Conservation (phyloP, 257 asterid genomes). For the Fraxinus quadrangulata region DNA sequence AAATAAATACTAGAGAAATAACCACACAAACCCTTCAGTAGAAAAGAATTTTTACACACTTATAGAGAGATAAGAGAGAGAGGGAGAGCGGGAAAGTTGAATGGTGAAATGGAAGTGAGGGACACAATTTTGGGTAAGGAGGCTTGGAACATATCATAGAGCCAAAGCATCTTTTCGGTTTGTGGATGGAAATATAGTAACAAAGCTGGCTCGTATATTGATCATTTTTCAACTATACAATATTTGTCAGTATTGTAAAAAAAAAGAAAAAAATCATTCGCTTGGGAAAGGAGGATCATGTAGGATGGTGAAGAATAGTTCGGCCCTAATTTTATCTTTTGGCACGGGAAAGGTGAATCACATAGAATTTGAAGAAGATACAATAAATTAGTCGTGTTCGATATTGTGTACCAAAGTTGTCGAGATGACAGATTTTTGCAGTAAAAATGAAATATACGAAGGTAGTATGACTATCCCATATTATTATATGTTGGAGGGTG, state of each 20-base stretch:
- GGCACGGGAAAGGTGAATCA: too few species aligned
- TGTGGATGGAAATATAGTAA: constrained; percentile 29
- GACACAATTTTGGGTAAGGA: background rate
- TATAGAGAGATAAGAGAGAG: background rate
- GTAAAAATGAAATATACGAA: background rate
- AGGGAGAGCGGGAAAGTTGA: constrained; percentile 43
- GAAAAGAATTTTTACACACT: background rate
- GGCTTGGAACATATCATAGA: constrained; percentile 33
- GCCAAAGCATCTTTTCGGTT: constrained; percentile 40
- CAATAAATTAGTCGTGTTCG: background rate
- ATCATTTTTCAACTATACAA: background rate
- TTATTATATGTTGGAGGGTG: constrained; percentile 20
- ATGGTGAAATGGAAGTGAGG: constrained; percentile 23
- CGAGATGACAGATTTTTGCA: background rate
- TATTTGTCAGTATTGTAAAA: background rate
- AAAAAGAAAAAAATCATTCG: too few species aligned
- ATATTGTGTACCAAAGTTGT: background rate
- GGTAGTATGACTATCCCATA: background rate
- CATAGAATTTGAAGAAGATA: too few species aligned
- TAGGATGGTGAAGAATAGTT: too few species aligned
- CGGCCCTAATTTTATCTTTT: too few species aligned
- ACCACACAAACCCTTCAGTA: background rate
- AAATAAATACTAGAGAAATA: background rate
- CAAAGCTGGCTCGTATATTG: constrained; percentile 14
- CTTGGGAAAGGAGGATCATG: too few species aligned